Evolutionary conservation across 306 rosid genomes (phyloP).

Genomic region (Vigna trinervia): DNA sequence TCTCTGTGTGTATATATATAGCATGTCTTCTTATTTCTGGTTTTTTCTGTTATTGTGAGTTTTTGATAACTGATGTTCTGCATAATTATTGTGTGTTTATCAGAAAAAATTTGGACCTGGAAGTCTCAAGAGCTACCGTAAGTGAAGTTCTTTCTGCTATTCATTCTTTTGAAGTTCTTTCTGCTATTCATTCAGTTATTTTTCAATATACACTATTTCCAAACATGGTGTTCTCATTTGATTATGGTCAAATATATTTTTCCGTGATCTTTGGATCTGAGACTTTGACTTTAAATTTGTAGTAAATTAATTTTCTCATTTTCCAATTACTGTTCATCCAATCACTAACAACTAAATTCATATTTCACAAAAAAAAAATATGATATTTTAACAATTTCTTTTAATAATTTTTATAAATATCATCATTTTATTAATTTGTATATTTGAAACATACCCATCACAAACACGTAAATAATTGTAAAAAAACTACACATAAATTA

Average conservation of each 20-base stretch:
- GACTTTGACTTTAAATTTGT: constrained; percentile 35
- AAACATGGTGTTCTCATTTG: background rate
- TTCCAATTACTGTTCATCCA: no score
- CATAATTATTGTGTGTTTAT: constrained; percentile 16
- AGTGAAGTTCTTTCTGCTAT: constrained; percentile 48
- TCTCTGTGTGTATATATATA: background rate
- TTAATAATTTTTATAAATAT: no score
- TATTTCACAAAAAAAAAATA: no score
- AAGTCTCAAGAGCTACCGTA: constrained; percentile 76
- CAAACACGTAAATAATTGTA: no score
- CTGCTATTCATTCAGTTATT: background rate
- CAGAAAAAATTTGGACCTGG: constrained; percentile 77
- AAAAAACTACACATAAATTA: no score
- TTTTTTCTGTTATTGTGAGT: background rate
- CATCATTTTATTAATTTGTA: no score
- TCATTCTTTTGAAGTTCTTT: background rate
- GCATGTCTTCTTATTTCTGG: background rate
- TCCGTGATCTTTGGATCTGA: background rate
- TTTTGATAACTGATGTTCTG: background rate
- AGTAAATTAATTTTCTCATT: background rate
- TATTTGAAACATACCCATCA: no score
- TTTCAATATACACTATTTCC: background rate
- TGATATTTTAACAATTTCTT: no score
- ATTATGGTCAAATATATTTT: constrained; percentile 35
- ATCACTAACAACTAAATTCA: no score